phyloP scores from a whole-genome alignment of 179 eudicot species.

The Silene coronaria region DNA sequence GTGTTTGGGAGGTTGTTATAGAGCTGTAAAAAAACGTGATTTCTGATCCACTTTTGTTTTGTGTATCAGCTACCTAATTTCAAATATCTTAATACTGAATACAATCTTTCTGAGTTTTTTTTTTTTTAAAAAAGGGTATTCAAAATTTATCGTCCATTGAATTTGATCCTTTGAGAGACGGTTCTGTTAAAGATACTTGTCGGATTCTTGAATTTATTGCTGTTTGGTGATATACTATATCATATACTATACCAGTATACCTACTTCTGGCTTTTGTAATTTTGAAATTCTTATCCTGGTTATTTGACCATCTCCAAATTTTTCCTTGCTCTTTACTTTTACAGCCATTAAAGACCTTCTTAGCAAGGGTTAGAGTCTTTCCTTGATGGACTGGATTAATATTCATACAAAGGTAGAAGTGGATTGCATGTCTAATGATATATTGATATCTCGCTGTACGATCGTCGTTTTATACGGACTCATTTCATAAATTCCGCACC shows the following conservation, averaged over 20 bases:
- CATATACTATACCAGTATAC: no score
- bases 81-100: neutral
- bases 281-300: neutral
- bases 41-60: neutral
- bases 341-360: neutral
- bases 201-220: neutral
- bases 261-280: neutral
- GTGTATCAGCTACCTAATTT: neutral
- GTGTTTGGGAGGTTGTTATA: neutral
- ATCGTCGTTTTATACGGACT: neutral
- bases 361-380: neutral
- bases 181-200: neutral
- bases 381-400: neutral
- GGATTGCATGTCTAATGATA: neutral
- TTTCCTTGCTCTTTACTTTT: neutral
- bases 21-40: neutral
- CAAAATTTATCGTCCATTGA: neutral
- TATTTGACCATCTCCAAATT: neutral
- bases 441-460: neutral
- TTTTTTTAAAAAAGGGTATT: neutral
- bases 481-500: neutral
- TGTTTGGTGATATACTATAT: neutral
- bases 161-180: neutral
- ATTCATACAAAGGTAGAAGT: neutral
- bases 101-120: neutral